These are phyloP conservation scores for Brassica napus DNA, from an alignment of 345 rosid genomes.

Conservation along the genomic window DNA sequence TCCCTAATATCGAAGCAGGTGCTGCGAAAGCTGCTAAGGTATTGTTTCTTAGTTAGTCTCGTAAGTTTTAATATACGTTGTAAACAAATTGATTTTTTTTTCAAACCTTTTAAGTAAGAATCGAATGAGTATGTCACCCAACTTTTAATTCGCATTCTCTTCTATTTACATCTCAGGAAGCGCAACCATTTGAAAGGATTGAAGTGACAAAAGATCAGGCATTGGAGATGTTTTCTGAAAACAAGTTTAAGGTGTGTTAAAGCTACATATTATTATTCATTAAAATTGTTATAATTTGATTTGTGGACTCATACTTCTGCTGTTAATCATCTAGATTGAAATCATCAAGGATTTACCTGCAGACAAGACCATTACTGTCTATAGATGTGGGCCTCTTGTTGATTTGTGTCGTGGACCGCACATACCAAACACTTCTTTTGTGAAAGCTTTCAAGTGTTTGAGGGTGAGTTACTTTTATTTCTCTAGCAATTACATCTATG, in stretches of 20 bases:
- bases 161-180: constrained; percentile 51
- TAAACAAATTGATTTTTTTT: constrained; percentile 5
- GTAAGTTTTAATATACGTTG: constrained; percentile 18
- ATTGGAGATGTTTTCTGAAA: constrained; percentile 85
- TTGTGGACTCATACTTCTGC: constrained; percentile 22
- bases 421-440: constrained; percentile 97
- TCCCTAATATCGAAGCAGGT: constrained; percentile 69
- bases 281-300: background rate
- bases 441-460: constrained; percentile 87
- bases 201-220: constrained; percentile 92
- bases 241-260: constrained; percentile 74
- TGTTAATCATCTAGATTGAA: constrained; percentile 65
- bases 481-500: constrained; percentile 18
- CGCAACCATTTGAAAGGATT: constrained; percentile 94
- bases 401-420: constrained; percentile 99
- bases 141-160: background rate
- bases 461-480: constrained; percentile 52
- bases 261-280: background rate
- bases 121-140: constrained; percentile 2
- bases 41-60: constrained; percentile 27
- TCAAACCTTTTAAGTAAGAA: background rate
- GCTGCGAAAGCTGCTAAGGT: constrained; percentile 79
- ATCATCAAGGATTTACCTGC: constrained; percentile 82
- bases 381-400: constrained; percentile 94
- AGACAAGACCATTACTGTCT: constrained; percentile 92